Evolutionary conservation across 495 filamentous ascomycete species (phyloP), one percentile per base, ranked within the genome.

Genomic region (Pyrenopolyporus hunteri): DNA sequence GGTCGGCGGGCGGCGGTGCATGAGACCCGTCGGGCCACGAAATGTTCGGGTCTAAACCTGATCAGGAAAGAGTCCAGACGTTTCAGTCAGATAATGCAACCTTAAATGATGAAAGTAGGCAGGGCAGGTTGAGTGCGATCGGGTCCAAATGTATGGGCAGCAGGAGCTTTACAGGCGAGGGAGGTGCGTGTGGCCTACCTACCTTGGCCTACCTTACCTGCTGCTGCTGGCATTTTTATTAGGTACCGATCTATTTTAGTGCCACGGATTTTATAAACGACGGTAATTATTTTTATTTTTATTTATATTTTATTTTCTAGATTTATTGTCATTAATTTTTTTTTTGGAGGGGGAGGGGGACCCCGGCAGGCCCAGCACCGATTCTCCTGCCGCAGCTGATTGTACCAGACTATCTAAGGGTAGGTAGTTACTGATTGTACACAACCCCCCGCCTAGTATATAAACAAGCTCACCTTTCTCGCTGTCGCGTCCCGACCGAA

Each of bases 381-480:
- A 48, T 47, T 48, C 50, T 62, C 59, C 26, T 53, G 55, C 61
- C 33, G 57, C 59, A 57, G 57, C 57, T 66, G 63, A 66, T 62
- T 66, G 62, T 59, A 59, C 61, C 51, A 39, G 57, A 46, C 51
- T 56, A 63, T 28, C 43, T 46, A 42, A 42, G 26, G 4, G 26
- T 29, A 29, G 22, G 22, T 45, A 45, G 22, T 71, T 71, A 71
- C 69, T 71, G 69, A 71, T 71, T 71, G 69, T 66, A 65, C 68
- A 64, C 57, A 57, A 66, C 59, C 75, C 77, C 77, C 74, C 71
- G 67, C 72, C 59, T 71, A 67, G 54, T 78, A 79, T 79, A 79
- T 78, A 77, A 79, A 75, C 72, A 74, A 68, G 57, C 64, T 70
- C 70, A 67, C 75, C 51, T 70, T 69, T 68, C 74, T 75, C 57